These are phyloP conservation scores for Vanderwaltozyma polyspora DNA, from an alignment of 805 yeast genomes.

Conservation along the genomic window DNA sequence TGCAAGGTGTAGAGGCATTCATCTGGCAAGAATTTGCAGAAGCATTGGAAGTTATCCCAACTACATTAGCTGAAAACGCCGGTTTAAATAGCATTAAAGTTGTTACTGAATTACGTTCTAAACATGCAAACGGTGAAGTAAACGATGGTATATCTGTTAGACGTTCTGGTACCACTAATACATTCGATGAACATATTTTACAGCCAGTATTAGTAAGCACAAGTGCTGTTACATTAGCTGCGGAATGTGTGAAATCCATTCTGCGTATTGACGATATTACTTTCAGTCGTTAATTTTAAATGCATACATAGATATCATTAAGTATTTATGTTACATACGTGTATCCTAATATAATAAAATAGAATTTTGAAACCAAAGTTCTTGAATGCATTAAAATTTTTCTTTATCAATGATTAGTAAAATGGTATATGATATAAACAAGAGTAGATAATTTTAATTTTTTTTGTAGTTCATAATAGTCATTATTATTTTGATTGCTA, in stretches of 20 bases:
- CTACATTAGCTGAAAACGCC: slow-evolving; percentile 90
- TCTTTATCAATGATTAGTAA: too few relatives aligned
- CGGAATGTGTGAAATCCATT: slow-evolving; percentile 93
- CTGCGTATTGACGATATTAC: slow-evolving; percentile 96
- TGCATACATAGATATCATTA: slow-evolving; percentile 1
- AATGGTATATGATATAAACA: too few relatives aligned
- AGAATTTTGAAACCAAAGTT: too few relatives aligned
- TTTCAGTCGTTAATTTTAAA: slow-evolving; percentile 52
- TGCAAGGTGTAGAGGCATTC: slow-evolving; percentile 79
- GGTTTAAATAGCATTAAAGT: slow-evolving; percentile 86
- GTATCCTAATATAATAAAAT: not conserved
- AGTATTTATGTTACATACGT: not conserved
- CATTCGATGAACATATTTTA: slow-evolving; percentile 84
- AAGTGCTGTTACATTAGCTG: slow-evolving; percentile 86
- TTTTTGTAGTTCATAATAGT: too few relatives aligned
- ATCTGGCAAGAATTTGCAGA: slow-evolving; percentile 88
- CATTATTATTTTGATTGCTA: too few relatives aligned
- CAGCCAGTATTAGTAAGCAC: slow-evolving; percentile 94
- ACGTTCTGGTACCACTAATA: slow-evolving; percentile 85
- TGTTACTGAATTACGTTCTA: slow-evolving; percentile 82
- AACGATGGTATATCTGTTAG: slow-evolving; percentile 95
- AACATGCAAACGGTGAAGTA: slow-evolving; percentile 81
- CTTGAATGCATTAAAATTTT: too few relatives aligned
- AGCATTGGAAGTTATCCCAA: slow-evolving; percentile 87
- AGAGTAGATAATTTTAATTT: too few relatives aligned